phyloP scores from a whole-genome alignment of 768 basidiomycete genomes.

The Mycena polygramma region DNA sequence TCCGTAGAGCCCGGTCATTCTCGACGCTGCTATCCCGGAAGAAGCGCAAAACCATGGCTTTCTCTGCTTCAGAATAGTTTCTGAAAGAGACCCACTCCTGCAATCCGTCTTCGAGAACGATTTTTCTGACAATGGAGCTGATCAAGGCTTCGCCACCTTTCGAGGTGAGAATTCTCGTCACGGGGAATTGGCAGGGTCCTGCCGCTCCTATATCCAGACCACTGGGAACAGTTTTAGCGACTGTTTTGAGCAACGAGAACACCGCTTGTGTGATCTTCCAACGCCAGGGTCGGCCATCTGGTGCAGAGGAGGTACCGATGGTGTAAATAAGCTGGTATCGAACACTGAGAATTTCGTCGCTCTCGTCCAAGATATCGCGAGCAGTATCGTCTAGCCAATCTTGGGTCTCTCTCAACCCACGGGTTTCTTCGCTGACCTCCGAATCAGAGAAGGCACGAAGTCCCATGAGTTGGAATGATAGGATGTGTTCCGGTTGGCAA shows the following conservation, averaged over 20 bases:
- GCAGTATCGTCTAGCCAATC: conserved; percentile 45
- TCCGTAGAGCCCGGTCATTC: conserved; percentile 28
- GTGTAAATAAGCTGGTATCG: conserved; percentile 66
- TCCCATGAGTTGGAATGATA: conserved; percentile 63
- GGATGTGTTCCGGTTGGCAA: conserved; percentile 65
- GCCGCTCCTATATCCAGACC: conserved; percentile 39
- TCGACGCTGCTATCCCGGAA: neutral
- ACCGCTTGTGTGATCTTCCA: conserved; percentile 58
- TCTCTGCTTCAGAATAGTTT: conserved; percentile 6
- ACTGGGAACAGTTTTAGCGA: conserved; percentile 35
- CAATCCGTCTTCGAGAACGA: conserved; percentile 15
- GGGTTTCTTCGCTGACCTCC: neutral
- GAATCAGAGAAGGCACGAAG: conserved; percentile 36
- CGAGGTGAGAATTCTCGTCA: conserved; percentile 17
- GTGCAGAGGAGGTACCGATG: conserved; percentile 49
- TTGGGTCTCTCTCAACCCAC: conserved; percentile 42
- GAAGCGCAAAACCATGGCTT: conserved; percentile 7
- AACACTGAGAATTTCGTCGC: conserved; percentile 62
- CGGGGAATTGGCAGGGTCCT: conserved; percentile 10
- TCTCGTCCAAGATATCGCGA: conserved; percentile 62
- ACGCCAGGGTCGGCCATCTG: conserved; percentile 58
- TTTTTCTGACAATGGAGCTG: neutral
- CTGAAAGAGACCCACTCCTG: conserved; percentile 27
- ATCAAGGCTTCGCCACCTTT: neutral
- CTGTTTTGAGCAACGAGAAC: conserved; percentile 45